Conservation (phyloP, 306 rosid genomes). For the Nissolia schottii region DNA sequence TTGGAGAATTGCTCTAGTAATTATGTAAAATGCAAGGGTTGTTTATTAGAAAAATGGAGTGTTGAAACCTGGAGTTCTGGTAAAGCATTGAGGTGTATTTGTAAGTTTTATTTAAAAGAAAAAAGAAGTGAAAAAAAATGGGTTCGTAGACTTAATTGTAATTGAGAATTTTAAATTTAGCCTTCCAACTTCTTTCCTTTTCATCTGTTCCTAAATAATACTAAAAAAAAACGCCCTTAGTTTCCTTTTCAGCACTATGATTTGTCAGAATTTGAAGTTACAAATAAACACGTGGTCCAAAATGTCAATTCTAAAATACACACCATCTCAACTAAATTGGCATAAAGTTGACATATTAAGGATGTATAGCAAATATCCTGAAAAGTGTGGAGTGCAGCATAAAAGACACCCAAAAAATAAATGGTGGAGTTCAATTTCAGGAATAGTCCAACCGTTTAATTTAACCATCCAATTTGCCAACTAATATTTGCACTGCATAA, state of each 20-base stretch:
- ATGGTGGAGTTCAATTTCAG: neutral
- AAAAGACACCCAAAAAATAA: neutral
- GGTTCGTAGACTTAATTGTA: no score
- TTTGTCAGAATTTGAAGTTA: neutral
- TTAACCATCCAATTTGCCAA: neutral
- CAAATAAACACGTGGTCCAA: neutral
- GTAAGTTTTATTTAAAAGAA: no score
- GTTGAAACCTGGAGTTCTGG: neutral
- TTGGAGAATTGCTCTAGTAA: no score
- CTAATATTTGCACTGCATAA: neutral
- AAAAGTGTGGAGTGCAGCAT: neutral
- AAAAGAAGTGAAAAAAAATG: no score
- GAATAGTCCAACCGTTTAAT: neutral
- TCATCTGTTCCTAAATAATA: no score
- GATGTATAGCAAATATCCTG: neutral
- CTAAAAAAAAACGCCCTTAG: no score
- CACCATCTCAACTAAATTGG: neutral
- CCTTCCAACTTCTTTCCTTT: no score
- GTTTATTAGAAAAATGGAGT: neutral
- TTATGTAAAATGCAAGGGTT: no score
- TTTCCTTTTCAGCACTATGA: neutral
- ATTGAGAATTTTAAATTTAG: no score
- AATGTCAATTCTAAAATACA: neutral
- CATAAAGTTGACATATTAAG: neutral
- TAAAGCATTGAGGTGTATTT: no score